phyloP scores from a whole-genome alignment of 495 filamentous ascomycete species.

The Mytilinidion resinicola region DNA sequence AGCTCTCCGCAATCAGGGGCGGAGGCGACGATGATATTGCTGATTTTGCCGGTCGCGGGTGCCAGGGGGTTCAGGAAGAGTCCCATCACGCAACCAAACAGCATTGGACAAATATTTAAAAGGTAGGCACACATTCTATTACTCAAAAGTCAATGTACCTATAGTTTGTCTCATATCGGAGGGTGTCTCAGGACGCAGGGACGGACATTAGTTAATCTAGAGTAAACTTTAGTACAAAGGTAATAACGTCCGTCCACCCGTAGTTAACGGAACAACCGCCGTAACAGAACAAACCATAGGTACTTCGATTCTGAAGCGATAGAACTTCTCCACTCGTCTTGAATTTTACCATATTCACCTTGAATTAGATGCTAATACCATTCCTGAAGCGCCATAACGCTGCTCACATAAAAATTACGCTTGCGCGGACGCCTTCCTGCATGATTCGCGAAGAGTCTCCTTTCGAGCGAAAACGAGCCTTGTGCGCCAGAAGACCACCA shows the following conservation, averaged over 20 bases:
- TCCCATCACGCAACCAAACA: no score
- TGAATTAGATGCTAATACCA: slow-evolving; percentile 11
- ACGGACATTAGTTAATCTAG: slow-evolving; percentile 25
- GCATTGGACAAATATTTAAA: no score
- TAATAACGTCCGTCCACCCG: slow-evolving; percentile 12
- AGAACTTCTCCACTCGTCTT: slow-evolving; percentile 9
- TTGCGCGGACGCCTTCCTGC: slow-evolving; percentile 8
- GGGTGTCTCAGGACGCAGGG: slow-evolving; percentile 22
- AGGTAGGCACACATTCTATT: no score
- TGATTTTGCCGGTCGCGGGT: no score
- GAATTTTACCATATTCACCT: slow-evolving; percentile 11
- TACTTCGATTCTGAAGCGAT: slow-evolving; percentile 8
- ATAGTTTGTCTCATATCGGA: slow-evolving; percentile 23
- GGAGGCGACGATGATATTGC: no score
- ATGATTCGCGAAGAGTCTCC: slow-evolving; percentile 8
- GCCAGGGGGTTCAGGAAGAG: no score
- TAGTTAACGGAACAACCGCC: slow-evolving; percentile 16
- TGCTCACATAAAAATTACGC: slow-evolving; percentile 16
- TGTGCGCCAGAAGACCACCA: not conserved
- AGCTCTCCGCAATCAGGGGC: no score
- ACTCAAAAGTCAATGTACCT: no score
- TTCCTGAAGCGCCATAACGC: slow-evolving; percentile 8
- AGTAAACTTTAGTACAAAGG: no score
- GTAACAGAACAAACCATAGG: slow-evolving; percentile 13
- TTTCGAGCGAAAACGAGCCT: slow-evolving; percentile 3